A percentile compares a stretch with the other conserved stretches of the same genome.
Conservation (phyloP, 805 yeast species). For the Candida yuanshanica region DNA sequence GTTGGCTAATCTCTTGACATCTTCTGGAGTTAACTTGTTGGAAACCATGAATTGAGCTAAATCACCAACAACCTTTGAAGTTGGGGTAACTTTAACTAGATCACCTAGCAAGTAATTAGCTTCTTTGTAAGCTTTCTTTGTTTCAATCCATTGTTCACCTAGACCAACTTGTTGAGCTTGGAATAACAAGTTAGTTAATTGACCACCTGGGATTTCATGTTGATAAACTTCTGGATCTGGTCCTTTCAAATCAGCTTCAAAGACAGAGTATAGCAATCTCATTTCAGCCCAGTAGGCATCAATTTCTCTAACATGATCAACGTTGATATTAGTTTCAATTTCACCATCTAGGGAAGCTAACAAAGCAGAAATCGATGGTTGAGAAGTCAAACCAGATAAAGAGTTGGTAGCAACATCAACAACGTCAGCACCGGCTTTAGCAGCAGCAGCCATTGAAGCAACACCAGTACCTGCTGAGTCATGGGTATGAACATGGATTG, state of each 20-base stretch:
- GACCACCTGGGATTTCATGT: slow-evolving; percentile 99
- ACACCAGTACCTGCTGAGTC: slow-evolving; percentile 99
- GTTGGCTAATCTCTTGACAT: slow-evolving; percentile 79
- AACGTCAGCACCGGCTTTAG: slow-evolving; percentile 94
- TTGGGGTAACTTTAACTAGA: slow-evolving; percentile 97
- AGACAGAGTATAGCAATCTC: slow-evolving; percentile 93
- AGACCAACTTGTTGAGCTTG: slow-evolving; percentile 99
- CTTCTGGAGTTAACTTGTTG: slow-evolving; percentile 80
- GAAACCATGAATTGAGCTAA: slow-evolving; percentile 99
- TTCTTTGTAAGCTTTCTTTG: slow-evolving; percentile 88
- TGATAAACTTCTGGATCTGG: slow-evolving; percentile 99
- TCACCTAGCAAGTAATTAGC: slow-evolving; percentile 93
- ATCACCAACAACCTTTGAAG: slow-evolving; percentile 99
- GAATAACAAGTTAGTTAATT: slow-evolving; percentile 93
- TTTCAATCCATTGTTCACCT: slow-evolving; percentile 94
- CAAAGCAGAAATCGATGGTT: slow-evolving; percentile 91
- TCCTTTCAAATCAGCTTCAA: slow-evolving; percentile 97
- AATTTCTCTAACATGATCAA: slow-evolving; percentile 65
- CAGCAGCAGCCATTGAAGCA: slow-evolving; percentile 92
- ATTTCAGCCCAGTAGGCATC: slow-evolving; percentile 99
- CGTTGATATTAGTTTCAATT: slow-evolving; percentile 66
- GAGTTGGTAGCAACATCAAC: slow-evolving; percentile 97
- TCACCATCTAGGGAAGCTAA: slow-evolving; percentile 90
- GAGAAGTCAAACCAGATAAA: slow-evolving; percentile 97
- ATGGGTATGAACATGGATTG: slow-evolving; percentile 98